Evolutionary conservation across 495 filamentous ascomycete species (phyloP), one percentile per base, ranked within the genome.

Genomic region (Jackrogersella multiformis): DNA sequence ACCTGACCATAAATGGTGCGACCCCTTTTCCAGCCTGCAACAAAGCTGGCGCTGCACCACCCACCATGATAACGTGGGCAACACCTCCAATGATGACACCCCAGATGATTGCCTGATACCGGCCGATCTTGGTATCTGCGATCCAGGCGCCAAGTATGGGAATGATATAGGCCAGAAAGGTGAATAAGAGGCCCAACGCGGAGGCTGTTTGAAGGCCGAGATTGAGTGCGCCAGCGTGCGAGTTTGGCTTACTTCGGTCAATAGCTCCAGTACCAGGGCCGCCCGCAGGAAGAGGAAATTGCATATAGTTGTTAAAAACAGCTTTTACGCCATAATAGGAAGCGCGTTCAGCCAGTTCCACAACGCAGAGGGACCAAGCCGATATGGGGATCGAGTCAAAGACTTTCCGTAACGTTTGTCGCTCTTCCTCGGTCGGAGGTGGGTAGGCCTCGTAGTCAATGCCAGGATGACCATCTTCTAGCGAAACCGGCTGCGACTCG

Each of bases 1-100:
- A 44, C 41, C 41, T 46, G 42, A 46, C 12, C 9, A 86, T 73
- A 58, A 85, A 87, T 1, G 80, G 82, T 0, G 78, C 77, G 0
- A 82, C 79, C 0, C 82, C 78, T 42, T 84, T 71, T 12, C 85
- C 85, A 30, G 68, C 74, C 23, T 81, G 75, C 9, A 89, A 77
- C 5, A 87, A 71, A 8, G 72, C 66, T 6, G 85, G 85, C 6
- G 85, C 78, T 4, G 84, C 85, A 12, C 82, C 85, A 32, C 81
- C 70, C 12, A 88, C 77, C 69, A 85, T 77, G 54, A 88, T 80
- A 16, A 87, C 66, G 62, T 88, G 85, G 4, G 86, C 84, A 26
- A 86, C 58, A 30, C 81, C 80, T 53, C 83, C 86, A 5, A 89
- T 77, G 0, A 78, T 1, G 0, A 87, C 81, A 44, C 86, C 87